Percentiles rank a stretch among this genome's conserved stretches.
These are phyloP conservation scores for Vitis amurensis DNA, from an alignment of 164 flowering plant genomes.

Conservation along the genomic window DNA sequence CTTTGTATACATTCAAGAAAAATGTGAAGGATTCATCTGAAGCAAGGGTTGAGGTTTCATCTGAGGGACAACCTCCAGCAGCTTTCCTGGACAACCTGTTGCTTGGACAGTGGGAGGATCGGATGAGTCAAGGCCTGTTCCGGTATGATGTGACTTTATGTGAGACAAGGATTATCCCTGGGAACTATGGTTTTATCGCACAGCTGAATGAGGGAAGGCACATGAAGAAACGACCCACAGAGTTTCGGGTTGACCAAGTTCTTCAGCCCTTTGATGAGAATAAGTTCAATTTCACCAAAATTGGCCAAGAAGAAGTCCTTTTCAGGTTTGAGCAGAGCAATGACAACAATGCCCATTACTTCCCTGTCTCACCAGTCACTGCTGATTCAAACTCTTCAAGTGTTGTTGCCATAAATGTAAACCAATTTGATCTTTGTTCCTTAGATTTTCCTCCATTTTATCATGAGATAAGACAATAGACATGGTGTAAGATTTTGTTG, in stretches of 20 bases:
- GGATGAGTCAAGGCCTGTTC: slow-evolving; percentile 66
- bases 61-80: slow-evolving; percentile 12
- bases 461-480: neutral
- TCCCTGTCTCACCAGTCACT: slow-evolving; percentile 36
- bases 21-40: slow-evolving; percentile 6
- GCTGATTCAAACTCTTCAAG: slow-evolving; percentile 41
- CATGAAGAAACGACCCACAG: slow-evolving; percentile 83
- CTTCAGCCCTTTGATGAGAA: slow-evolving; percentile 81
- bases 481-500: neutral
- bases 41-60: slow-evolving; percentile 2
- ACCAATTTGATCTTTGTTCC: slow-evolving; percentile 6
- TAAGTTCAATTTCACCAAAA: slow-evolving; percentile 89
- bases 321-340: slow-evolving; percentile 62
- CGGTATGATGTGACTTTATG: slow-evolving; percentile 83
- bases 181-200: slow-evolving; percentile 68
- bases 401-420: slow-evolving; percentile 84
- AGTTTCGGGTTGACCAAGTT: slow-evolving; percentile 74
- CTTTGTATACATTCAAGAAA: slow-evolving; percentile 44
- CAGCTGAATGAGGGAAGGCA: slow-evolving; percentile 92
- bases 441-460: neutral
- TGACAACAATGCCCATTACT: slow-evolving; percentile 32
- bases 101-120: slow-evolving; percentile 78
- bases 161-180: slow-evolving; percentile 71
- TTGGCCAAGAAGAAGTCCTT: slow-evolving; percentile 88
- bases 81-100: slow-evolving; percentile 38